Evolutionary conservation across 78 protist genomes (phyloP), one percentile per base, ranked within the genome.

Genomic region (Dictyostelium brefeldianum): DNA sequence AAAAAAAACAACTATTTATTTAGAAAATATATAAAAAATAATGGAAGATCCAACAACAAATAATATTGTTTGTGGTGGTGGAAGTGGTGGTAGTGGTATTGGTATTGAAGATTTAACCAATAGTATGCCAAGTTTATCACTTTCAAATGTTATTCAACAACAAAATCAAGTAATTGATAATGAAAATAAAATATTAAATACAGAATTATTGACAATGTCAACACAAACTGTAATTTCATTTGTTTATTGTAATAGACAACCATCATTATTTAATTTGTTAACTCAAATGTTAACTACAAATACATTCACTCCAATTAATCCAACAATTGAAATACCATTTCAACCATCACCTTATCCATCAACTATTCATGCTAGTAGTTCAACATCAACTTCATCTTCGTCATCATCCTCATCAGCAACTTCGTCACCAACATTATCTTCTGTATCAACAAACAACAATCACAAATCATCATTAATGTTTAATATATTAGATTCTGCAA

Each of bases 261-360:
- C 92, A 57, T 64, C 78, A 62, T 29, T 87, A 56, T 87, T 87
- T 48, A 87, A 77, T 41, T 14, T 87, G 17, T 36, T 87, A 22
- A 87, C 79, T 31, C 92, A 87, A 59, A 87, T 87, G 92, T 36
- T 87, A 17, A 75, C 92, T 50, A 77, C 92, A 62, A 87, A 87
- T 48, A 87, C 67, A 48, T 87, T 87, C 41, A 27, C 92, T 27
- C 92, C 92, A 20, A 71, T 71, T 46, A 71, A 31, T 71, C 78
- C 78, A 71, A 20, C 78, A 11, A 41, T 65, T 14, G 73, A 65
- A 65, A 78, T 78, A 15, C 83, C 83, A 31, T 78, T 78, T 31
- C 64, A 78, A 78, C 83, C 83, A 54, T 78, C 83, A 29, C 83
- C 83, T 10, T n/a, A 29, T 47, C 80, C 80, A 74, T 8, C 31